Conservation (phyloP, 176 grass and related monocot species). For the Panicum miliaceum region DNA sequence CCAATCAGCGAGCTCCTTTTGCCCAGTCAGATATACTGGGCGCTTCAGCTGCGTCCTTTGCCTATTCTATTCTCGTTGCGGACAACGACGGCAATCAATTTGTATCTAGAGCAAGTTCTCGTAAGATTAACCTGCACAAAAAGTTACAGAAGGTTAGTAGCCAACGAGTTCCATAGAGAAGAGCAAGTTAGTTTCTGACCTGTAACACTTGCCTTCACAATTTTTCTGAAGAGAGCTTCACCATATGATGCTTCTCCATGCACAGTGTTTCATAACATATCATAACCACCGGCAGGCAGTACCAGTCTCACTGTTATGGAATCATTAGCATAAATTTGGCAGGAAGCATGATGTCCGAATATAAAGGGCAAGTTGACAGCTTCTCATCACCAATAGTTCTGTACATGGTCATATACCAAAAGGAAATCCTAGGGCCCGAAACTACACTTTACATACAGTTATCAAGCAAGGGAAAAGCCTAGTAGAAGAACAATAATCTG, state of each 20-base stretch:
- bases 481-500: slow-evolving; percentile 49
- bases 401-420: slow-evolving; percentile 27
- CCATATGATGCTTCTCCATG: not conserved
- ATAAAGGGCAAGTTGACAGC: slow-evolving; percentile 28
- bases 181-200: not conserved
- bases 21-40: slow-evolving; percentile 36
- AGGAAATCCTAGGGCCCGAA: slow-evolving; percentile 40
- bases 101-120: slow-evolving; percentile 4
- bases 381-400: slow-evolving; percentile 41
- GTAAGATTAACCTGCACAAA: slow-evolving; percentile 4
- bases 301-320: slow-evolving; percentile 30
- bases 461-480: slow-evolving; percentile 11
- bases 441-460: slow-evolving; percentile 51
- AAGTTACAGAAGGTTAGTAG: not conserved
- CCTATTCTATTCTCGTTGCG: slow-evolving; percentile 17
- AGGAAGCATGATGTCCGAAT: slow-evolving; percentile 42
- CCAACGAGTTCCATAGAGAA: not conserved
- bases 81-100: not conserved
- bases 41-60: slow-evolving; percentile 23
- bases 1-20: slow-evolving; percentile 33
- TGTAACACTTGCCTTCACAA: not conserved
- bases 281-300: slow-evolving; percentile 10
- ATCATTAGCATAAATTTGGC: slow-evolving; percentile 8
- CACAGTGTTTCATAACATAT: not conserved
- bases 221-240: not conserved